Percentiles rank a stretch among this genome's conserved stretches.
Evolutionary conservation across 345 rosid genomes (phyloP).

Genomic region (Pistacia integerrima): DNA sequence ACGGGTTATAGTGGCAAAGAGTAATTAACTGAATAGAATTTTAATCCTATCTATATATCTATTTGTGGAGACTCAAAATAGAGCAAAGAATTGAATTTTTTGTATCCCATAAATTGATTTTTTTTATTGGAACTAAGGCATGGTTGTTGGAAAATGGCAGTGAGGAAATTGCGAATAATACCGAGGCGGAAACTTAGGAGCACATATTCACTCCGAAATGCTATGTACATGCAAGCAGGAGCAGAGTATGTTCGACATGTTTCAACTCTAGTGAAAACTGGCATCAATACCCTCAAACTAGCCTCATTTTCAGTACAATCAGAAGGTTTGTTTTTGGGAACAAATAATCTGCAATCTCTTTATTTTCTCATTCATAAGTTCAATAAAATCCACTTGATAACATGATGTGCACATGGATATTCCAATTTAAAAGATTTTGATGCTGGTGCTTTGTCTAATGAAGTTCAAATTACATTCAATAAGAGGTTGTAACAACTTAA

Average conservation of each 20-base stretch:
- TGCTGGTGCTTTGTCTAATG: background rate
- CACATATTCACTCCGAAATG: constrained; percentile 70
- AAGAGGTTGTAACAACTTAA: background rate
- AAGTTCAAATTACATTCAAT: background rate
- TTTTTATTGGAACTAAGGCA: constrained; percentile 8
- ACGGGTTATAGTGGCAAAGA: background rate
- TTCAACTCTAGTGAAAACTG: constrained; percentile 78
- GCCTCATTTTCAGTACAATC: constrained; percentile 62
- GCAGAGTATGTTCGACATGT: constrained; percentile 76
- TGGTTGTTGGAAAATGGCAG: constrained; percentile 44
- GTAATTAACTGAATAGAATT: background rate
- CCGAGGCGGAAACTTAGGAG: constrained; percentile 73
- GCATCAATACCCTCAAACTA: constrained; percentile 72
- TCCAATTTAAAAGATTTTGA: background rate
- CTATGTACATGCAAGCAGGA: constrained; percentile 69
- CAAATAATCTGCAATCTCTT: background rate
- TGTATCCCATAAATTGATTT: background rate
- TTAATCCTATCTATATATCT: background rate
- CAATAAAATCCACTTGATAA: background rate
- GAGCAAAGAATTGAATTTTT: background rate
- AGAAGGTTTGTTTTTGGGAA: constrained; percentile 59
- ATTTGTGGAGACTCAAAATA: background rate
- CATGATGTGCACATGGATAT: constrained; percentile 3
- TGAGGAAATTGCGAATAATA: constrained; percentile 71
- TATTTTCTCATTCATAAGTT: background rate